phyloP scores from a whole-genome alignment of 306 rosid species.

The Castanea crenata region DNA sequence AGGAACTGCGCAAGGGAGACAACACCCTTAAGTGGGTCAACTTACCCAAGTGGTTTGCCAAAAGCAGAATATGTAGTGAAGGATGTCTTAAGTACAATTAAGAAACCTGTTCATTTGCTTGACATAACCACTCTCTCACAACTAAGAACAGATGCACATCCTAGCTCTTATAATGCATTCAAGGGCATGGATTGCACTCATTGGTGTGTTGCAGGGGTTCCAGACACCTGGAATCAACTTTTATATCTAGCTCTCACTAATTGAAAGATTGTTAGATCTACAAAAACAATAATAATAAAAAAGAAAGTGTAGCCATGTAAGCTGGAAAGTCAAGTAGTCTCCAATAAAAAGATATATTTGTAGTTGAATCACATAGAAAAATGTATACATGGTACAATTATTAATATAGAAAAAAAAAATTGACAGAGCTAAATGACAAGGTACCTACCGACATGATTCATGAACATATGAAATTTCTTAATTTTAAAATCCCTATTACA shows the following conservation, averaged over 20 bases:
- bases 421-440: no score
- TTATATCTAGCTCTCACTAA: no score
- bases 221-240: conserved; percentile 30
- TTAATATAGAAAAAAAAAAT: no score
- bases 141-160: conserved; percentile 75
- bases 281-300: not conserved
- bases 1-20: conserved; percentile 55
- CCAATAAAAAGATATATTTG: not conserved
- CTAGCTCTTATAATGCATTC: conserved; percentile 45
- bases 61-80: conserved; percentile 29
- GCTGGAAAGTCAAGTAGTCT: not conserved
- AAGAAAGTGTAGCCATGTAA: not conserved
- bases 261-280: no score
- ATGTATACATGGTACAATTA: not conserved
- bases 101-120: conserved; percentile 46
- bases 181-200: conserved; percentile 70
- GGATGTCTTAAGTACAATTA: conserved; percentile 33
- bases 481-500: no score
- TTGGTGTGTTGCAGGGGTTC: conserved; percentile 76
- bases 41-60: conserved; percentile 46
- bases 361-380: not conserved
- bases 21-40: conserved; percentile 51
- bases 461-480: no score
- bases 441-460: no score
- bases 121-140: conserved; percentile 64